Evolutionary conservation across 768 basidiomycete species (phyloP).

Genomic region (Podaxis sp.): DNA sequence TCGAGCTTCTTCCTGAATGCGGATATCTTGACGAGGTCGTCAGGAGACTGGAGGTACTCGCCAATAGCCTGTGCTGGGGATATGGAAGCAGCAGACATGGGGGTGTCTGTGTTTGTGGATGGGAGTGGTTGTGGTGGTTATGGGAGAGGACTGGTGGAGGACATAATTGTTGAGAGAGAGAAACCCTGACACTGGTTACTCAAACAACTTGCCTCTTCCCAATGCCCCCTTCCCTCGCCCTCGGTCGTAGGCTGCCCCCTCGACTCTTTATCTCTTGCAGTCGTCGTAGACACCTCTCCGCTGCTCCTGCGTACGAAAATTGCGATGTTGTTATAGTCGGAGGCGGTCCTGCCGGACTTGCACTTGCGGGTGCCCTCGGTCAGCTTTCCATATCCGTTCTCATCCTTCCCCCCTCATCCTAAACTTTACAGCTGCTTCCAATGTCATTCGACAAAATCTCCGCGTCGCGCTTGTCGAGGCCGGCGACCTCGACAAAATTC

Average conservation of each 20-base stretch:
- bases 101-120: neutral
- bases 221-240: neutral
- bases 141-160: neutral
- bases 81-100: conserved; percentile 50
- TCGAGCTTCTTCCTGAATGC: conserved; percentile 91
- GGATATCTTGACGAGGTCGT: conserved; percentile 85
- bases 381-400: conserved; percentile 17
- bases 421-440: conserved; percentile 44
- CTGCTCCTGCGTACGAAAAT: conserved; percentile 30
- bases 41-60: conserved; percentile 89
- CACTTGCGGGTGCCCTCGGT: conserved; percentile 86
- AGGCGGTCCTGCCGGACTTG: conserved; percentile 88
- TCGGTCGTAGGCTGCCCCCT: neutral
- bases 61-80: conserved; percentile 84
- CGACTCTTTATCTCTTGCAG: neutral
- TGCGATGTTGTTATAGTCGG: conserved; percentile 93
- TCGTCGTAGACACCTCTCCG: neutral
- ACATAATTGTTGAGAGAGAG: neutral
- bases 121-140: neutral
- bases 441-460: conserved; percentile 44
- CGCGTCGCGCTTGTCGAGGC: conserved; percentile 79
- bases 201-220: neutral
- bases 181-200: neutral
- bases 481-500: conserved; percentile 63
- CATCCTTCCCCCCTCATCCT: conserved; percentile 3